Base-by-base conservation (phyloP, 129 eudicot species). In the Ambrosia artemisiifolia region DNA sequence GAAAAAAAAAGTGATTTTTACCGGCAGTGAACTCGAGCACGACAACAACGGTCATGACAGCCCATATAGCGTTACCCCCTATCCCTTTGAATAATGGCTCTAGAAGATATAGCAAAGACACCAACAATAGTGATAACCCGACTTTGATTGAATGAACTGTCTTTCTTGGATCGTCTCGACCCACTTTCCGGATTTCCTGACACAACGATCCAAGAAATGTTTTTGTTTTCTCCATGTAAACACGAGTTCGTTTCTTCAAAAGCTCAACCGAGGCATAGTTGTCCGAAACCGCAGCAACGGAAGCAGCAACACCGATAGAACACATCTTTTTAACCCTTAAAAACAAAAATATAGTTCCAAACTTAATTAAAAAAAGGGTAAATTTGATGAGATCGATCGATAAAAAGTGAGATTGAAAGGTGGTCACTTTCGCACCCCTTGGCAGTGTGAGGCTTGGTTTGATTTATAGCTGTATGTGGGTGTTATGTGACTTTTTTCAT, bases 1-100 rank as follows among this genome's bases (percentile, higher is more conserved):
- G 18, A 65, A 54, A 34, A 65, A 4, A 10, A 14, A 42, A 20
- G 14, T 13, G 40, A 35, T 20, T 38, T 59, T 28, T 72, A 82
- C 86, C 86, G 0, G 82, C 82, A 10, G 82, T 82, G 86, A 82
- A 82, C 65, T 82, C 86, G 8, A 82, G 86, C 57, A 82, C 82
- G 6, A 82, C 79, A 6, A 82, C 75, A 35, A 82, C 82, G 30
- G 86, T 82, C 69, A 82, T 73, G 60, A 82, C 80, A 67, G 86
- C 82, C 86, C 86, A 82, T 14, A 82, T 78, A 5, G 74, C 78
- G 14, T 78, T 82, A 51, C 65, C 59, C 8, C 82, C 86, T 11
- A 77, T 48, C 62, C 80, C 86, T 40, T 77, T 54, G 67, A 72
- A 82, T 34, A 82, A 63, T 8, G 86, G 86, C 38, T 78, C 82